phyloP scores from a whole-genome alignment of 495 filamentous ascomycete species.

The Cryomyces antarcticus region DNA sequence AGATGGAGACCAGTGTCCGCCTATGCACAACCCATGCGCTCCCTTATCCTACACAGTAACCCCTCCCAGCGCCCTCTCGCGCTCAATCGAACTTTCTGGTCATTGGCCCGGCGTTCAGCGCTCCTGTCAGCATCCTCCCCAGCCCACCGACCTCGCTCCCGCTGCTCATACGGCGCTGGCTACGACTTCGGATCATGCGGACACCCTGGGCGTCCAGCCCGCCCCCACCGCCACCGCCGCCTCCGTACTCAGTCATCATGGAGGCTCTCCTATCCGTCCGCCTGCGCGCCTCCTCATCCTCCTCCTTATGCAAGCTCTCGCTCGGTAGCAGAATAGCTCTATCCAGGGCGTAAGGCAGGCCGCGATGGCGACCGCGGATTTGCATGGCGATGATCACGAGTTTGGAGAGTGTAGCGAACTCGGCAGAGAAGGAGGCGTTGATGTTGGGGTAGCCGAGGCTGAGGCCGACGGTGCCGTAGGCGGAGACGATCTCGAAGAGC shows the following conservation, averaged over 20 bases:
- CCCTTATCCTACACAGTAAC: slow-evolving; percentile 1
- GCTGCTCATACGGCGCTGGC: not conserved
- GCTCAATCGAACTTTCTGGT: no score
- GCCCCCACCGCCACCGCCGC: not conserved
- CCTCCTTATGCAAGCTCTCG: slow-evolving; percentile 51
- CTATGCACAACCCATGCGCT: not conserved
- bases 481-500: slow-evolving; percentile 78
- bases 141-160: not conserved
- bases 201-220: not conserved
- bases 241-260: not conserved
- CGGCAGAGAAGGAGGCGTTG: slow-evolving; percentile 58
- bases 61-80: no score
- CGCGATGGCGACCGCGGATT: slow-evolving; percentile 78
- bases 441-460: slow-evolving; percentile 57
- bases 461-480: slow-evolving; percentile 88
- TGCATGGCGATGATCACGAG: slow-evolving; percentile 88
- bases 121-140: slow-evolving; percentile 3
- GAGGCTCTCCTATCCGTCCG: slow-evolving; percentile 8
- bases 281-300: slow-evolving; percentile 36
- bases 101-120: slow-evolving; percentile 4
- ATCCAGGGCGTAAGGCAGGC: slow-evolving; percentile 78
- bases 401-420: slow-evolving; percentile 68
- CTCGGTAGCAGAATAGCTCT: slow-evolving; percentile 71
- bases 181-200: not conserved
- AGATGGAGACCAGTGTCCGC: no score